Evolutionary conservation across 202 grass and related monocot species (phyloP).

Genomic region (Schoenoplectus tabernaemontani): DNA sequence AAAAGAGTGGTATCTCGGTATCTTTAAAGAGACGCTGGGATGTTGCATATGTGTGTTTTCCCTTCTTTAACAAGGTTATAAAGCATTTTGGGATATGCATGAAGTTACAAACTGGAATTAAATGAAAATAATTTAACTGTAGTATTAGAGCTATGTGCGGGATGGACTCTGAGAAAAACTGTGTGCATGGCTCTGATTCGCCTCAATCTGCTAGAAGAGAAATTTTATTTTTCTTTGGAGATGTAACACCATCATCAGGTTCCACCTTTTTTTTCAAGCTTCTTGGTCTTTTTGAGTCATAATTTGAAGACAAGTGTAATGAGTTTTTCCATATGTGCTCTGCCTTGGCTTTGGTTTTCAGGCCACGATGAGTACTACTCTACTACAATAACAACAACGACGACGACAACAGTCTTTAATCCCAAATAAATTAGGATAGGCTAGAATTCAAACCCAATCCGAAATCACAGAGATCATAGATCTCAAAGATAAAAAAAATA

Average conservation of each 20-base stretch:
- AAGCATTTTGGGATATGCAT: background rate
- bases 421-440: too few relatives aligned
- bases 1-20: background rate
- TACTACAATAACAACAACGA: too few relatives aligned
- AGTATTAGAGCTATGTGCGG: conserved; percentile 93
- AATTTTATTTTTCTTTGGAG: conserved; percentile 83
- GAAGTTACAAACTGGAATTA: background rate
- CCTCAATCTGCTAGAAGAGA: conserved; percentile 54
- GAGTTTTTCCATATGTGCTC: background rate
- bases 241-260: conserved; percentile 34
- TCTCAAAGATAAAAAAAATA: too few relatives aligned
- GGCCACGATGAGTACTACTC: background rate
- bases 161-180: conserved; percentile 60
- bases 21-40: background rate
- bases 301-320: background rate
- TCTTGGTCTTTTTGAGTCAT: background rate
- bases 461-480: too few relatives aligned
- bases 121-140: background rate
- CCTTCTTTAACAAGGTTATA: background rate
- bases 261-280: conserved; percentile 1
- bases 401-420: too few relatives aligned
- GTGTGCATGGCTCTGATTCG: conserved; percentile 95
- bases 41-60: background rate
- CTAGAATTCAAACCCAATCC: too few relatives aligned
- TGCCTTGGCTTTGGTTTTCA: background rate